Base-by-base conservation (phyloP, 2,329 filamentous ascomycete genomes). In the Ilyonectria mors-panacis region DNA sequence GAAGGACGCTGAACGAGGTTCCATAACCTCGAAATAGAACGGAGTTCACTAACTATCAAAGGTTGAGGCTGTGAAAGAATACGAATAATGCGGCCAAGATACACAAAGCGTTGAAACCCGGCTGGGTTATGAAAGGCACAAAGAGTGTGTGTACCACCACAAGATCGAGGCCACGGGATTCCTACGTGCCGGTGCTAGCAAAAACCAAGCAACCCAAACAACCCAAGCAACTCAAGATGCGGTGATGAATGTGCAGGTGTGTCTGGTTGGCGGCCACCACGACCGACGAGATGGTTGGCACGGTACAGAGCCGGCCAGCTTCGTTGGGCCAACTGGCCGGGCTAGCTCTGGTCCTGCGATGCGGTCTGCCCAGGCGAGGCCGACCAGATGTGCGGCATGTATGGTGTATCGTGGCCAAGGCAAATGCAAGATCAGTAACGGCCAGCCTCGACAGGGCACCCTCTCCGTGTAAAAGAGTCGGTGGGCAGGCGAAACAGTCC, bases 391-490 rank as follows among this genome's bases (percentile, higher is more conserved):
- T 42, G 44, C 63, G 51, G 57, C 63, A 48, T 59, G 63, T 50
- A 56, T 65, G 63, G 44, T 60, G 57, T 57, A 60, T 65, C 35
- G 62, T 64, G 62, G 63, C 57, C 51, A 13, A 33, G 50, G 50
- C 33, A 35, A 23, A 21, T 61, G 57, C 58, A 58, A 48, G 59
- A 61, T 57, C 63, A 57, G 45, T 45, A 42, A 54, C 39, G 45
- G 35, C 37, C 47, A 21, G 30, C 33, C 30, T 55, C 39, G 62
- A 53, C 62, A 26, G 61, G 47, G 50, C 21, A 59, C 50, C 44
- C 45, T 35, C 37, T 39, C 37, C 28, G 44, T 56, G 35, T 19
- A 30, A 35, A 65, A 51, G 53, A 57, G 63, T 65, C 63, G 57
- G 63, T 65, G 59, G 54, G 63, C 17, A 50, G 47, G 10, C 28